Base-by-base conservation (phyloP, 805 yeast species). In the Nakazawaea wickerhamii region DNA sequence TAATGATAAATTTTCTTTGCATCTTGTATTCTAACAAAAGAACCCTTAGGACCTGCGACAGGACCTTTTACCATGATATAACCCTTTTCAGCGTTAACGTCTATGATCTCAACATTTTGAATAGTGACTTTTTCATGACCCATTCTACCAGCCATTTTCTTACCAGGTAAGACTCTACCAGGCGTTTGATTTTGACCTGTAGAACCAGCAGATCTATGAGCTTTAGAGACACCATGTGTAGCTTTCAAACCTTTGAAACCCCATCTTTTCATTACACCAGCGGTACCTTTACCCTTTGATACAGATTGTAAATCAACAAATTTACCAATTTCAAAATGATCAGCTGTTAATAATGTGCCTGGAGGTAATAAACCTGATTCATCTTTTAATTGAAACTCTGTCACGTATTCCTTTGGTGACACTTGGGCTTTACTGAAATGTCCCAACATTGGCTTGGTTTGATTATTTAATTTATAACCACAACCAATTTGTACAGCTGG, bases 131-230 rank as follows among this genome's bases (percentile, higher is more conserved):
- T 71, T 43, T 75, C 71, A 48, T 77, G 81, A 51, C 99, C 99
- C 93, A 90, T 83, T 63, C 86, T 85, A 50, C 99, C 99, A 28
- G 98, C 95, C 99, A 93, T 91, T 66, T 89, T 91, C 68, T 87
- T 90, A 19, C 97, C 98, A 13, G 97, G 98, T 48, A 89, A 70
- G 41, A 89, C 87, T 70, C 99, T 84, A 57, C 96, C 97, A 11
- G 99, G 99, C 48, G 87, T 84, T 51, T 93, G 95, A 57, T 86
- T 85, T 62, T 83, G 88, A 77, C 99, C 99, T 55, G 84, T 89
- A 25, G 97, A 90, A 75, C 99, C 99, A 55, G 95, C 95, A 45
- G 89, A 81, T 74, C 99, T 84, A 62, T 93, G 98, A 28, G 91
- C 83, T 38, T 76, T 70, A 22, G 99, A 87, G 20, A 86, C 90